These are phyloP conservation scores for Pseudomicrostroma phylloplanum DNA, from an alignment of 1,284 basidiomycete genomes.

Conservation along the genomic window DNA sequence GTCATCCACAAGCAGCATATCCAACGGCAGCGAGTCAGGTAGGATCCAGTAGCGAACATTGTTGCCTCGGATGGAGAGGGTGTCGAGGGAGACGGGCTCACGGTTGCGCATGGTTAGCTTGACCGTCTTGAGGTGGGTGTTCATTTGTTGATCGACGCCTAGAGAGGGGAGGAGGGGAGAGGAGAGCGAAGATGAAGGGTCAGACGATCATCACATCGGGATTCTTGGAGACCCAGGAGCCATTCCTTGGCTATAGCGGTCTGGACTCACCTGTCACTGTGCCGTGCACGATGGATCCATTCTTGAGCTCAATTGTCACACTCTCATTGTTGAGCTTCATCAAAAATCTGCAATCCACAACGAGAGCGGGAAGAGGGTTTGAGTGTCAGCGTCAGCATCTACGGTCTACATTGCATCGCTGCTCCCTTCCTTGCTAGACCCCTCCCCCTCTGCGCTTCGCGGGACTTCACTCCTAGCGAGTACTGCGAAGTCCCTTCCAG, in stretches of 20 bases:
- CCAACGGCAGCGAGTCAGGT: slow-evolving; percentile 89
- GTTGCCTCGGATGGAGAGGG: slow-evolving; percentile 50
- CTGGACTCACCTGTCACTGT: slow-evolving; percentile 79
- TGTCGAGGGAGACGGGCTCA: slow-evolving; percentile 61
- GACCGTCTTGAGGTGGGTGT: slow-evolving; percentile 92
- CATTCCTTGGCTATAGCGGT: background rate
- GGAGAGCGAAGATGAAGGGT: slow-evolving; percentile 1
- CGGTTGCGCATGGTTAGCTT: slow-evolving; percentile 88
- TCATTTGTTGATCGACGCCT: slow-evolving; percentile 61
- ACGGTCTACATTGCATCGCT: background rate
- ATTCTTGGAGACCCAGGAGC: background rate
- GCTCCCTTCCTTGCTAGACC: too few relatives aligned
- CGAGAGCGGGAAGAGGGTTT: background rate
- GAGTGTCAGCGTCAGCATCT: slow-evolving; percentile 5
- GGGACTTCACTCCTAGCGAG: too few relatives aligned
- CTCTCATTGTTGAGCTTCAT: slow-evolving; percentile 99
- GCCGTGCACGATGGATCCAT: slow-evolving; percentile 88
- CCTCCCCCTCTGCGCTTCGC: too few relatives aligned
- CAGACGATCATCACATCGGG: too few relatives aligned
- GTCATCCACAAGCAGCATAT: slow-evolving; percentile 93
- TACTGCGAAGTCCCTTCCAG: too few relatives aligned
- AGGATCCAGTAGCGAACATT: slow-evolving; percentile 79
- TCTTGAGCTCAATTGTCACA: slow-evolving; percentile 96
- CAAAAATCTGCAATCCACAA: slow-evolving; percentile 65
- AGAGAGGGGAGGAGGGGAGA: slow-evolving; percentile 13